Evolutionary conservation across 495 filamentous ascomycete species (phyloP), one percentile per base, ranked within the genome.

Genomic region (Cercophora sp.): DNA sequence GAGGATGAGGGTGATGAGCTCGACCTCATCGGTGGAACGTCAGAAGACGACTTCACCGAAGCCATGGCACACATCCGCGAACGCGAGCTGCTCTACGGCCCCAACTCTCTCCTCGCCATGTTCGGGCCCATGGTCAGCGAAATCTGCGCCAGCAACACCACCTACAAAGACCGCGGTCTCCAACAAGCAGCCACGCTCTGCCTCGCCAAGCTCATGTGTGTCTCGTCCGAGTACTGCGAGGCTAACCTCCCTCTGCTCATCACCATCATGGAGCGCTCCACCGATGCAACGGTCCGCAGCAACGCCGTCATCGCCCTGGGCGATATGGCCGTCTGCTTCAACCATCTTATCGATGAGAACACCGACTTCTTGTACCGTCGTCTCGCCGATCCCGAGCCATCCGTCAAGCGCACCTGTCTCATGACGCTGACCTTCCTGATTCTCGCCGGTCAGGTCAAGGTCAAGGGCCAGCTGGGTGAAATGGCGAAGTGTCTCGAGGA

Each of bases 401-500:
- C 86, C 5, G 93, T 99, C 27, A 97, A 97, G 77, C 82, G 93
- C 6, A 99, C 93, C 1, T 99, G 93, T 70, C 80, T 99, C 11
- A 99, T 97, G 93, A 97, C 93, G 2, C 73, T 99, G 52, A 99
- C 94, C 2, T 99, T 99, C 77, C 71, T 97, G 24, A 99, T 99
- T 62, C 73, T 99, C 22, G 93, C 93, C 0, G 93, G 93, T 16
- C 93, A 99, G 70, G 93, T 99, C 69, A 99, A 99, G 73, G 93
- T 99, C 65, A 99, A 99, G 74, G 93, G 93, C n/a, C 93, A 99
- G 70, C 77, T 99, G 18, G 94, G 93, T 22, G 93, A 96, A 70
- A 99, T 99, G 93, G 93, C 93, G 16, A 97, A 97, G 70, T 99
- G 93, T 63, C 78, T 97, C 23, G 93, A 99, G 68, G 94, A 97